Conservation (phyloP, 2,329 filamentous ascomycete genomes). For the Xylaria polymorpha region DNA sequence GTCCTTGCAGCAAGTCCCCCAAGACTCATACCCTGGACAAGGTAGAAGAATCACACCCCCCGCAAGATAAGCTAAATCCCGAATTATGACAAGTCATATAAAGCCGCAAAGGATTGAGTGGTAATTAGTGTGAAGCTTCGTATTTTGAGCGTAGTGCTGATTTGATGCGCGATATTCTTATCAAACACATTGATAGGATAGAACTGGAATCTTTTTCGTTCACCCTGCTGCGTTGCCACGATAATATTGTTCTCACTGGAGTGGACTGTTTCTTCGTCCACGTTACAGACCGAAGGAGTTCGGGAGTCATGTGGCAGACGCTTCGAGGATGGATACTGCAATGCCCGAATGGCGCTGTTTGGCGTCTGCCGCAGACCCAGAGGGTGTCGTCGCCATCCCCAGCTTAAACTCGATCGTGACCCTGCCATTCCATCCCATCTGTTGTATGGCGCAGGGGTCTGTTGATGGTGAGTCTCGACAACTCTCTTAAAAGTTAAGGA, state of each 20-base stretch:
- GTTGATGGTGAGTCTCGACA: no score
- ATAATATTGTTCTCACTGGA: background rate
- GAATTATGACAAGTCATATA: conserved; percentile 1
- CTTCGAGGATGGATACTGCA: background rate
- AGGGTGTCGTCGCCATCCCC: background rate
- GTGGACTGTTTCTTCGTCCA: no score
- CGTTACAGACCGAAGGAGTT: background rate
- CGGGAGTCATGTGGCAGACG: background rate
- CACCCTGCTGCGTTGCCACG: background rate
- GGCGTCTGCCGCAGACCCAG: background rate
- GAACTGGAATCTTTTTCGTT: background rate
- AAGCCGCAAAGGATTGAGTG: background rate
- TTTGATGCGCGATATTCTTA: background rate
- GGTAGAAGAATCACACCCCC: background rate
- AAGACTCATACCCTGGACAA: background rate
- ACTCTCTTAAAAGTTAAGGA: background rate
- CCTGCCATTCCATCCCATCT: background rate
- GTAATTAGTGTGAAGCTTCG: background rate
- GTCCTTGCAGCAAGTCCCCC: background rate
- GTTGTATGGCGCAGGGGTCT: background rate
- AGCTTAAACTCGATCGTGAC: background rate
- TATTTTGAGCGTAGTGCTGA: background rate
- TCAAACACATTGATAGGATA: background rate
- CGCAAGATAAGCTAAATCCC: background rate
- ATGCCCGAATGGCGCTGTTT: background rate